These are phyloP conservation scores for Ramularia endophylla DNA, from an alignment of 2,329 filamentous ascomycete genomes.

Conservation along the genomic window DNA sequence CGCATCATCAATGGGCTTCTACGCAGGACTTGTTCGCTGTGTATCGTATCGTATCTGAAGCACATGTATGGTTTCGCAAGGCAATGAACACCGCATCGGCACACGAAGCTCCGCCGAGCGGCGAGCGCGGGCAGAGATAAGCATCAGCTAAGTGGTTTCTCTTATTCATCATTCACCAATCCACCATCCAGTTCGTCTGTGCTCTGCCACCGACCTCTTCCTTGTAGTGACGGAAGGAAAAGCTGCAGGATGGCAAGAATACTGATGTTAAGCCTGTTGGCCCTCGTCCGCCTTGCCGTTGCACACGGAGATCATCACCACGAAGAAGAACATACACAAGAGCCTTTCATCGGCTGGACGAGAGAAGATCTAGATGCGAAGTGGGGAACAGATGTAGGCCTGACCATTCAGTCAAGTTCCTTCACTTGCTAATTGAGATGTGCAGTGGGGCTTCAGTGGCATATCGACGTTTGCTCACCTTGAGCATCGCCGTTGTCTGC, in stretches of 20 bases:
- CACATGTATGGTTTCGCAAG: neutral
- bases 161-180: conserved; percentile 9
- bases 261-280: neutral
- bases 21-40: no score
- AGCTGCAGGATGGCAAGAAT: conserved; percentile 2
- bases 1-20: no score
- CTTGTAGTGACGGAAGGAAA: neutral
- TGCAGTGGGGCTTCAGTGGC: conserved; percentile 30
- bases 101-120: conserved; percentile 3
- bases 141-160: conserved; percentile 12
- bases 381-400: conserved; percentile 23
- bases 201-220: neutral
- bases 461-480: conserved; percentile 40
- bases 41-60: no score
- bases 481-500: conserved; percentile 43
- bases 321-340: conserved; percentile 12
- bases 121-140: conserved; percentile 10
- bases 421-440: neutral
- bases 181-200: neutral
- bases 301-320: conserved; percentile 14
- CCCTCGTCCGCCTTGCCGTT: conserved; percentile 1
- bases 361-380: conserved; percentile 25
- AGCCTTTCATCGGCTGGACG: conserved; percentile 23
- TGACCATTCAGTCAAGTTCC: neutral
- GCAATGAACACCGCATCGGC: neutral